Conservation (phyloP, 306 rosid species). For the Begonia masoniana region DNA sequence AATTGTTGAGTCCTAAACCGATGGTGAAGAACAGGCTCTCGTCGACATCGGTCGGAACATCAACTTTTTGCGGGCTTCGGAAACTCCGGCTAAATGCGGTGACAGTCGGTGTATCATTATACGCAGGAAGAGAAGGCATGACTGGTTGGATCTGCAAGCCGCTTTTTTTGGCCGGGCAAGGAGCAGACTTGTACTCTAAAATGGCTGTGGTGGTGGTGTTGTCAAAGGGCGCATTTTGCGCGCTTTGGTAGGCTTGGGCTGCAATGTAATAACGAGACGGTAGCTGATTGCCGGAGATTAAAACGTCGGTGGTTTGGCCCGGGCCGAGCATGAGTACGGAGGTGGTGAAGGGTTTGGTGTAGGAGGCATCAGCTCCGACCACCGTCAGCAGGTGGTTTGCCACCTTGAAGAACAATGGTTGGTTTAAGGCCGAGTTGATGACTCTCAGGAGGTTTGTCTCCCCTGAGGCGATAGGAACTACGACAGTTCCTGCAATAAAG, state of each 20-base stretch:
- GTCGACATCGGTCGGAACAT: constrained; percentile 61
- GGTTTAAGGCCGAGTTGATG: constrained; percentile 69
- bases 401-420: constrained; percentile 54
- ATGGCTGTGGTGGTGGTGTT: constrained; percentile 94
- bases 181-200: constrained; percentile 49
- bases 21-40: constrained; percentile 59
- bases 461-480: constrained; percentile 47
- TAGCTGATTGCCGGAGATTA: constrained; percentile 58
- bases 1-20: constrained; percentile 66
- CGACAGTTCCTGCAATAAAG: constrained; percentile 33
- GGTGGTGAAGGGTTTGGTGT: constrained; percentile 75
- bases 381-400: constrained; percentile 73
- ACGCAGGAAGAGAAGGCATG: constrained; percentile 64
- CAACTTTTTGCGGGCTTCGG: constrained; percentile 36
- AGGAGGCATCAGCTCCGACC: constrained; percentile 86
- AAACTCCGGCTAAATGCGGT: constrained; percentile 56
- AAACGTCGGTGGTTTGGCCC: constrained; percentile 89
- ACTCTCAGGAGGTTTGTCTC: constrained; percentile 68
- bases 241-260: constrained; percentile 60
- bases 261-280: constrained; percentile 68
- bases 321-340: constrained; percentile 77
- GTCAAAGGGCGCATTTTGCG: constrained; percentile 68
- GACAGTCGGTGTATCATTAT: constrained; percentile 66
- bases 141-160: constrained; percentile 20
- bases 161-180: constrained; percentile 38